Conservation (phyloP, 192 early-diverging fungal species). For the Coemansia aciculifera region DNA sequence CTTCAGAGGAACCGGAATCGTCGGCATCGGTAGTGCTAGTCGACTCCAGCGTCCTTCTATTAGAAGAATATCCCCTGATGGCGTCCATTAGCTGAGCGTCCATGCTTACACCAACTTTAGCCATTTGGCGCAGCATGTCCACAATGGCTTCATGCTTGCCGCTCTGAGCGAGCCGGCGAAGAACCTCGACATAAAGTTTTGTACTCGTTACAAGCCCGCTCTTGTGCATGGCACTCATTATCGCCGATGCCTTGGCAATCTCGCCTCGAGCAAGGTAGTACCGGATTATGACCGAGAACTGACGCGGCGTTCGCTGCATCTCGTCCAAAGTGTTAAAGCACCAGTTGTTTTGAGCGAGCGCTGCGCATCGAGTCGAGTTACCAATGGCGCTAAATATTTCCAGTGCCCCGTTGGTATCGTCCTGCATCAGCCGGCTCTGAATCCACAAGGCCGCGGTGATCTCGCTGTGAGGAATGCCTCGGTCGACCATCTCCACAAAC, state of each 20-base stretch:
- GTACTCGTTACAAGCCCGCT: not conserved
- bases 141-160: conserved; percentile 17
- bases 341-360: not conserved
- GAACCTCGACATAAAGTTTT: conserved; percentile 20
- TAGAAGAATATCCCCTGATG: conserved; percentile 17
- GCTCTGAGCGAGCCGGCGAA: conserved; percentile 4
- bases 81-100: conserved; percentile 12
- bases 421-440: conserved; percentile 12
- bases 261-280: conserved; percentile 10
- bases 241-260: not conserved
- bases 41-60: not conserved
- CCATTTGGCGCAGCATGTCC: conserved; percentile 27
- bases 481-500: conserved; percentile 12
- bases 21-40: not conserved
- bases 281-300: conserved; percentile 26
- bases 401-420: conserved; percentile 22
- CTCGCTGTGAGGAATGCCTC: conserved; percentile 13
- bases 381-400: conserved; percentile 22
- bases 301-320: conserved; percentile 4
- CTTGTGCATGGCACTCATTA: conserved; percentile 34
- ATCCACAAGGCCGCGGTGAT: conserved; percentile 28
- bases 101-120: not conserved
- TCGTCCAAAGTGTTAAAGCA: conserved; percentile 20
- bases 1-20: not conserved
- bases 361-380: conserved; percentile 9